Conservation (phyloP, 768 basidiomycete genomes). For the Leccinum arenicola region DNA sequence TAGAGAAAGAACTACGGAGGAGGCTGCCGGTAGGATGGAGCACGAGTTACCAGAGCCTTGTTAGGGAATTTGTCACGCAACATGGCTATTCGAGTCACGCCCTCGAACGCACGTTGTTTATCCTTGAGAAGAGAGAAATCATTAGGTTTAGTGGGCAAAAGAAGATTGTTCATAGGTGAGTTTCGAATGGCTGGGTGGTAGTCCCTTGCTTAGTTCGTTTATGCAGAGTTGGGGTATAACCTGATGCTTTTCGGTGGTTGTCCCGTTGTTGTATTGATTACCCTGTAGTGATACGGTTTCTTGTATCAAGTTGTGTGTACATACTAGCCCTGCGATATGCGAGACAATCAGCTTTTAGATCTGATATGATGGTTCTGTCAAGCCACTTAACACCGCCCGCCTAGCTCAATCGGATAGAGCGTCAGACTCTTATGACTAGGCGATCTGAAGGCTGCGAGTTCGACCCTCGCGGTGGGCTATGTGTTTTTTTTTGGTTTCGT, state of each 20-base stretch:
- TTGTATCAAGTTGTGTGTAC: neutral
- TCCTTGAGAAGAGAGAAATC: conserved; percentile 95
- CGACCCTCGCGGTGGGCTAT: conserved; percentile 63
- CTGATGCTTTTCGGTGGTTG: neutral
- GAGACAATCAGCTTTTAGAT: neutral
- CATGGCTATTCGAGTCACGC: conserved; percentile 91
- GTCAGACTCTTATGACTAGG: conserved; percentile 57
- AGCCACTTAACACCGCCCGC: conserved; percentile 36
- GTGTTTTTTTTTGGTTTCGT: neutral
- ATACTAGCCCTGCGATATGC: neutral
- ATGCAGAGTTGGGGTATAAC: conserved; percentile 31
- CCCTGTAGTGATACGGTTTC: conserved; percentile 3
- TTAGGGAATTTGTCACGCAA: conserved; percentile 89
- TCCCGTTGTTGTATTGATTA: neutral
- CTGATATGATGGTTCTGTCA: neutral
- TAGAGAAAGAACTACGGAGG: conserved; percentile 82
- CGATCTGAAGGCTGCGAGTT: conserved; percentile 63
- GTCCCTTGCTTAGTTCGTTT: conserved; percentile 2
- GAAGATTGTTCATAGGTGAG: conserved; percentile 53
- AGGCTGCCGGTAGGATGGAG: conserved; percentile 93
- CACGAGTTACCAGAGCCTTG: conserved; percentile 91
- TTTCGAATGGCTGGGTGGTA: neutral
- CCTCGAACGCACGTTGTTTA: conserved; percentile 84
- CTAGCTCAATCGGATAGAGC: conserved; percentile 70
- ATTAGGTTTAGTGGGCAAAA: conserved; percentile 68